Conservation (phyloP, 768 basidiomycete genomes). For the Mycena crocata region DNA sequence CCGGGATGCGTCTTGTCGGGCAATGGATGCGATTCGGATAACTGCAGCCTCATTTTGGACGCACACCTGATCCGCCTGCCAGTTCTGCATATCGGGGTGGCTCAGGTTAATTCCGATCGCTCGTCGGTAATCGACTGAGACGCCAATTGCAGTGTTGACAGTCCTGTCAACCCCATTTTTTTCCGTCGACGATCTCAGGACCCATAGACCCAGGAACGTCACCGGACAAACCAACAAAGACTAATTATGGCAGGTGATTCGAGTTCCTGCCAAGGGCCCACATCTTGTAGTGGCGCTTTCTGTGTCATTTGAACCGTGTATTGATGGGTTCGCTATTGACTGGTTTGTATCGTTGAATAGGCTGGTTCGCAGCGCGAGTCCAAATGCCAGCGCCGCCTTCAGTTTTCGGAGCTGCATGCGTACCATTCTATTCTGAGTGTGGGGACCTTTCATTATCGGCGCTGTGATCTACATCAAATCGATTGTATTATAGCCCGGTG, state of each 20-base stretch:
- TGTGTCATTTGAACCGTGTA: no score
- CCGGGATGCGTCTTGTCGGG: neutral
- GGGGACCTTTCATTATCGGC: constrained; percentile 1
- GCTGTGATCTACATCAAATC: neutral
- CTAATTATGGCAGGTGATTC: neutral
- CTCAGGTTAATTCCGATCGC: neutral
- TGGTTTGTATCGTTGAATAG: neutral
- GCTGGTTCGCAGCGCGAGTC: neutral
- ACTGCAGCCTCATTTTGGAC: neutral
- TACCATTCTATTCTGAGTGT: no score
- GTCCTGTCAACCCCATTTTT: neutral
- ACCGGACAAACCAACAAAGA: neutral
- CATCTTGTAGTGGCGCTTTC: constrained; percentile 8
- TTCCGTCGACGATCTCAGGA: neutral
- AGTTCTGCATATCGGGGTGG: neutral
- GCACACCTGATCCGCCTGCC: constrained; percentile 1
- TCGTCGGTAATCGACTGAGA: constrained; percentile 6
- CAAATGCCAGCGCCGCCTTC: neutral
- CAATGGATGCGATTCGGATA: neutral
- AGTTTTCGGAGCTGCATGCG: no score
- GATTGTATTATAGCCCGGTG: neutral
- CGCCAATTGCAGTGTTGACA: neutral
- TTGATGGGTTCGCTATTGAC: no score
- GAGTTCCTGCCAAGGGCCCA: neutral
- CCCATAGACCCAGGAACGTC: neutral